Conservation (phyloP, 202 grass and related monocot genomes). For the Musa balbisiana region DNA sequence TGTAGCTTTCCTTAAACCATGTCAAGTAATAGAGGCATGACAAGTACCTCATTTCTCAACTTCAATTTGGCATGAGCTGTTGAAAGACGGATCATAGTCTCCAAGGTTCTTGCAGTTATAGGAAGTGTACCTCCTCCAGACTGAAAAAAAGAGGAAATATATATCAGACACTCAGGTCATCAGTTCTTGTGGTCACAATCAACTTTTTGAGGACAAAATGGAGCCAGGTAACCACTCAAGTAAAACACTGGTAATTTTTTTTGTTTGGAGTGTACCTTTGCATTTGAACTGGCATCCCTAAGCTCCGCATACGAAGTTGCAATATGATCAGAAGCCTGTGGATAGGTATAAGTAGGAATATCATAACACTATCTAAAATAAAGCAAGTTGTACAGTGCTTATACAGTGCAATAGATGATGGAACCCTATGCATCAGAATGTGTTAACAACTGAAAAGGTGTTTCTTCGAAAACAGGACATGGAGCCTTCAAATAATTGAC, state of each 20-base stretch:
- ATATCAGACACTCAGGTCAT: conserved; percentile 15
- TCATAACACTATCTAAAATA: not conserved
- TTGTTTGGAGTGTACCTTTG: conserved; percentile 44
- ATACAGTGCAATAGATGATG: no score
- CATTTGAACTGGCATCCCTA: conserved; percentile 70
- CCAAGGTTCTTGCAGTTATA: conserved; percentile 95
- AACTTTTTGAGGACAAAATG: not conserved
- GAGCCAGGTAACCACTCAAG: not conserved
- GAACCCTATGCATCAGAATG: no score
- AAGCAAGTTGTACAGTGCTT: not conserved
- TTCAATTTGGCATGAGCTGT: conserved; percentile 98
- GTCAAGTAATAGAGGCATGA: not conserved
- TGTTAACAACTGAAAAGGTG: no score
- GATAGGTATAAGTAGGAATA: not conserved
- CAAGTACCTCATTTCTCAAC: conserved; percentile 82
- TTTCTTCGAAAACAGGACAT: no score
- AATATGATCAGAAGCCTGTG: conserved; percentile 89
- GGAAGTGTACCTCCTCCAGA: conserved; percentile 87
- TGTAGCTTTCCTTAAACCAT: not conserved
- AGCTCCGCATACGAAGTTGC: conserved; percentile 95
- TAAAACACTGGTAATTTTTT: not conserved
- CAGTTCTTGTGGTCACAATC: not conserved
- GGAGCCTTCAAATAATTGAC: no score
- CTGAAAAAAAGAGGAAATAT: conserved; percentile 42
- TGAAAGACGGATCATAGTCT: conserved; percentile 95